Base-by-base conservation (phyloP, 2,329 filamentous ascomycete genomes). In the Aspergillus luchuensis region DNA sequence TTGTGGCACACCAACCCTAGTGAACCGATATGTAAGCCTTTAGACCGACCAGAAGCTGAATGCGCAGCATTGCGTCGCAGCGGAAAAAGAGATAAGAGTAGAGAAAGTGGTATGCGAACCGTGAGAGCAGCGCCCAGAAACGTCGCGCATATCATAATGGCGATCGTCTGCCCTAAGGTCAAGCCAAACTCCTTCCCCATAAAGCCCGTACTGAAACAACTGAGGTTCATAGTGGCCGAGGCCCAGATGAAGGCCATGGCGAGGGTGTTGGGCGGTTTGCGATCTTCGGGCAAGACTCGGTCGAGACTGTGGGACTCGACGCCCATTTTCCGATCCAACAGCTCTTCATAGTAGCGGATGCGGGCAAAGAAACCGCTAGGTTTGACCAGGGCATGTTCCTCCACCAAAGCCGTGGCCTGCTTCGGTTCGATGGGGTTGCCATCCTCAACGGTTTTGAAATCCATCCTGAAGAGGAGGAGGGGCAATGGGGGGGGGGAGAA, bases 221-320 rank as follows among this genome's bases (percentile, higher is more conserved):
- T 79, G 25, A 80, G 76, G 67, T 84, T 84, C 77, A 84, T 80
- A 1, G 80, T 83, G 8, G 77, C 79, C 48, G 76, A 80, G 19
- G 82, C 81, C 82, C 82, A 85, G 59, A 85, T 73, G 59, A 83
- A 69, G 10, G 80, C 81, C 82, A 84, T 85, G 58, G 76, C 76
- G 57, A 80, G 68, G 61, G 79, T 78, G 66, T 80, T 79, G 19
- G 71, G 73, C 73, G 62, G 49, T 13, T 59, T 57, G 4, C 63
- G 62, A 10, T 69, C 58, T 38, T 69, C 68, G 36, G 81, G 77
- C 5, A 74, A 74, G 63, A 81, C 80, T 58, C 82, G 78, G 8
- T 72, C 71, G 49, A 83, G 77, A 47, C 79, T 80, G 52, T 82
- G 72, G 2, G 80, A 76, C 69, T 84, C 82, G 58, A 84, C 74